Conservation (phyloP, 495 filamentous ascomycete species). For the Aspergillus steynii region DNA sequence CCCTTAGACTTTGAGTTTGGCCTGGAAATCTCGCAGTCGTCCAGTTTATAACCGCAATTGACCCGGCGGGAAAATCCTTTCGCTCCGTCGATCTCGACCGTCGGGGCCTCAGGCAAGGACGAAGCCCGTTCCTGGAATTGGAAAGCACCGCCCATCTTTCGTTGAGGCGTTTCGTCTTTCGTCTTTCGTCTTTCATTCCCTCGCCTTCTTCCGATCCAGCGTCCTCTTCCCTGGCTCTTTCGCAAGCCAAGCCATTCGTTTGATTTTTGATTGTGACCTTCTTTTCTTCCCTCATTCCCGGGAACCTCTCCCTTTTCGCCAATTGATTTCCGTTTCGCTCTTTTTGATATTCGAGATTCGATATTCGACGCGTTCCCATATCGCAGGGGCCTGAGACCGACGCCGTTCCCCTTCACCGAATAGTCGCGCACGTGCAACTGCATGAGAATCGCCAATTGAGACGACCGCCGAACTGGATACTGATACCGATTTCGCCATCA, state of each 20-base stretch:
- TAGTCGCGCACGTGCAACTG: neutral
- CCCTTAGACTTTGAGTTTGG: neutral
- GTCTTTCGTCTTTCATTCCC: neutral
- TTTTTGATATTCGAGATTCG: slow-evolving; percentile 16
- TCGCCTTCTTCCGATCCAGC: neutral
- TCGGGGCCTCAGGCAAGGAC: neutral
- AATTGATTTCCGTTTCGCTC: neutral
- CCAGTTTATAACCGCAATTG: neutral
- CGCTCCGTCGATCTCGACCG: neutral
- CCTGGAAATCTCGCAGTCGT: no score
- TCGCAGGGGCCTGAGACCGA: slow-evolving; percentile 22
- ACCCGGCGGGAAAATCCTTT: neutral
- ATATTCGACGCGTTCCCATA: slow-evolving; percentile 21
- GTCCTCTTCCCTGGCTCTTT: slow-evolving; percentile 10
- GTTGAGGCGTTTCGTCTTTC: no score
- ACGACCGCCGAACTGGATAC: neutral
- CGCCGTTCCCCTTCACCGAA: neutral
- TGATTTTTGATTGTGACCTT: slow-evolving; percentile 20
- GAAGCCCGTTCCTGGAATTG: neutral
- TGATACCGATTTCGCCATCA: neutral
- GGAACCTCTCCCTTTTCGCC: neutral
- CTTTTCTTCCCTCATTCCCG: slow-evolving; percentile 2
- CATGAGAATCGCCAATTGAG: neutral
- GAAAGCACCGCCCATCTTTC: neutral
- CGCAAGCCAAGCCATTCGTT: slow-evolving; percentile 38